Evolutionary conservation across 2,329 filamentous ascomycete genomes (phyloP).

Genomic region (Phaeosphaeriaceae sp.): DNA sequence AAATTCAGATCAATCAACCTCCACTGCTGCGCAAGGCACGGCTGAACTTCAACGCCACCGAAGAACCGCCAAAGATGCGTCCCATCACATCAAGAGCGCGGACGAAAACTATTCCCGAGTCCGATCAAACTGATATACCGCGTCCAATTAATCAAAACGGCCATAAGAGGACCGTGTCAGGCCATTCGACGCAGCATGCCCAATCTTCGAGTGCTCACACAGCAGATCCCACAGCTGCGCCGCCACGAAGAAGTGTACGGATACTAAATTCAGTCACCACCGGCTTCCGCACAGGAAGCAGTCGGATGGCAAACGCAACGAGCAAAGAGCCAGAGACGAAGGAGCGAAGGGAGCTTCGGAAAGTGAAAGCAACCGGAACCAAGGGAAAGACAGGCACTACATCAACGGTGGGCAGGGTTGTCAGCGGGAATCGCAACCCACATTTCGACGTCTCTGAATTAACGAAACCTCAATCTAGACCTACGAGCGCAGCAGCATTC

Average conservation of each 20-base stretch:
- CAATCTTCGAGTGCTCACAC: conserved; percentile 30
- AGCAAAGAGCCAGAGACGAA: conserved; percentile 62
- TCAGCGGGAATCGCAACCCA: conserved; percentile 88
- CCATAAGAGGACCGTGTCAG: conserved; percentile 91
- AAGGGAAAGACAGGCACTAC: conserved; percentile 69
- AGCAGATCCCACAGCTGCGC: conserved; percentile 52
- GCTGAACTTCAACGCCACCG: conserved; percentile 39
- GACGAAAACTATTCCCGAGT: conserved; percentile 49
- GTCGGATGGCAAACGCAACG: conserved; percentile 66
- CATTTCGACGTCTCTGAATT: conserved; percentile 70
- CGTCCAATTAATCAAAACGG: conserved; percentile 57
- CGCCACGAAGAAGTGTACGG: conserved; percentile 54
- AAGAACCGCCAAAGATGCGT: conserved; percentile 48
- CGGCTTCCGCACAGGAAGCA: conserved; percentile 68
- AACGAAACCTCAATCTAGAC: conserved; percentile 66
- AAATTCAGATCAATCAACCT: conserved; percentile 54
- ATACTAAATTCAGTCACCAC: conserved; percentile 57
- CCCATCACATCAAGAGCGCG: conserved; percentile 50
- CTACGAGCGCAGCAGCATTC: conserved; percentile 42
- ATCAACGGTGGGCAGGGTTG: conserved; percentile 80
- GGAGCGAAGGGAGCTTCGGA: conserved; percentile 78
- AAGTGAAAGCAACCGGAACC: conserved; percentile 76
- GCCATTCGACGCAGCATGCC: conserved; percentile 63
- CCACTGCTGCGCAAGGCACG: conserved; percentile 52
- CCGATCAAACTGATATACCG: conserved; percentile 47